Conservation (phyloP, 2,329 filamentous ascomycete species). For the Blumeria hordei region DNA sequence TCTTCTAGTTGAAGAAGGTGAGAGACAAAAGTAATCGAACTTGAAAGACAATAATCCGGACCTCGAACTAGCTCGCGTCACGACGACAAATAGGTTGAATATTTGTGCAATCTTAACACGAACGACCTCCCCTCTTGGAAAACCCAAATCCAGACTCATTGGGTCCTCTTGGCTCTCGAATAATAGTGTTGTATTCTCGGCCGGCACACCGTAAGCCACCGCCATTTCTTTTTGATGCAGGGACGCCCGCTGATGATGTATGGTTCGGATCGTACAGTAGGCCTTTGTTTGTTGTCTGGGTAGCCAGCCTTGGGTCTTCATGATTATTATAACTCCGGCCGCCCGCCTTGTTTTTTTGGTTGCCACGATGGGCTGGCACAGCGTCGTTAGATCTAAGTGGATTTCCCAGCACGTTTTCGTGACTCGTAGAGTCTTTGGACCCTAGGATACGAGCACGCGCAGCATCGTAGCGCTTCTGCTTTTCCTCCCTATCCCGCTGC, state of each 20-base stretch:
- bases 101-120: constrained; percentile 19
- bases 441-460: constrained; percentile 73
- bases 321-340: constrained; percentile 2
- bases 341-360: too few relatives aligned
- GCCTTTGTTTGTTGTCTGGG: constrained; percentile 24
- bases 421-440: not conserved
- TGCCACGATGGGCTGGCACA: too few relatives aligned
- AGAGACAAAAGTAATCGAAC: too few relatives aligned
- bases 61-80: too few relatives aligned
- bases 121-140: constrained; percentile 33
- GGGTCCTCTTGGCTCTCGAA: constrained; percentile 55
- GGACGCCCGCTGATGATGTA: constrained; percentile 34
- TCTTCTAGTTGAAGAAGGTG: too few relatives aligned
- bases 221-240: constrained; percentile 20
- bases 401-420: too few relatives aligned
- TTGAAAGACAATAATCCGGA: too few relatives aligned
- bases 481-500: constrained; percentile 62
- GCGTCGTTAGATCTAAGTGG: too few relatives aligned
- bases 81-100: not conserved
- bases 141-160: constrained; percentile 66
- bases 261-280: constrained; percentile 53
- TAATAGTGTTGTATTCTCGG: constrained; percentile 38
- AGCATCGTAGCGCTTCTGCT: constrained; percentile 75
- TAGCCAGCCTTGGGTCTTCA: constrained; percentile 15
- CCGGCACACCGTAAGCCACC: constrained; percentile 21